Conservation (phyloP, 192 early-diverging fungal genomes). For the Backusella morwellensis region DNA sequence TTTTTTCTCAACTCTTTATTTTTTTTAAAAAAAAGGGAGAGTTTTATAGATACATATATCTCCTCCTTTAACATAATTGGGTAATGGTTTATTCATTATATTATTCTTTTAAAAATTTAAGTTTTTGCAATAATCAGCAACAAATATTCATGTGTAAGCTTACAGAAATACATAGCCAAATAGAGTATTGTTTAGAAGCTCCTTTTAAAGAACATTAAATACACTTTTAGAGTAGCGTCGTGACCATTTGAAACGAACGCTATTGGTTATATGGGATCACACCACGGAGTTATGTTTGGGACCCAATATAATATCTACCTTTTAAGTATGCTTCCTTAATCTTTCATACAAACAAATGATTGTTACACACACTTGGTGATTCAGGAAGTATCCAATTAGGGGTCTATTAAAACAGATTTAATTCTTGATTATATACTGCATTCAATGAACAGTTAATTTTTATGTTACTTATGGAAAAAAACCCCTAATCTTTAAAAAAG, state of each 20-base stretch:
- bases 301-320: background rate
- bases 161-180: background rate
- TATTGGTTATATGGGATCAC: background rate
- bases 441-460: background rate
- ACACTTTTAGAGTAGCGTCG: background rate
- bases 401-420: background rate
- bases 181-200: background rate
- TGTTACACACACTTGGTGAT: background rate
- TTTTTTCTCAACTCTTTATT: background rate
- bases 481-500: too few species aligned
- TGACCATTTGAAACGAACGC: background rate
- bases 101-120: background rate
- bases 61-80: background rate
- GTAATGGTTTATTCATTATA: background rate
- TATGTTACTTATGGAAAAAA: too few species aligned
- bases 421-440: background rate
- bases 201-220: background rate
- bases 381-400: background rate
- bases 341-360: background rate
- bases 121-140: background rate
- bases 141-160: background rate
- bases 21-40: background rate
- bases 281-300: background rate
- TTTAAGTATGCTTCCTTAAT: background rate
- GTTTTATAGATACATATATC: background rate